Evolutionary conservation across 2,329 filamentous ascomycete species (phyloP), one percentile per base, ranked within the genome.

Genomic region (Trichoderma semiorbis): DNA sequence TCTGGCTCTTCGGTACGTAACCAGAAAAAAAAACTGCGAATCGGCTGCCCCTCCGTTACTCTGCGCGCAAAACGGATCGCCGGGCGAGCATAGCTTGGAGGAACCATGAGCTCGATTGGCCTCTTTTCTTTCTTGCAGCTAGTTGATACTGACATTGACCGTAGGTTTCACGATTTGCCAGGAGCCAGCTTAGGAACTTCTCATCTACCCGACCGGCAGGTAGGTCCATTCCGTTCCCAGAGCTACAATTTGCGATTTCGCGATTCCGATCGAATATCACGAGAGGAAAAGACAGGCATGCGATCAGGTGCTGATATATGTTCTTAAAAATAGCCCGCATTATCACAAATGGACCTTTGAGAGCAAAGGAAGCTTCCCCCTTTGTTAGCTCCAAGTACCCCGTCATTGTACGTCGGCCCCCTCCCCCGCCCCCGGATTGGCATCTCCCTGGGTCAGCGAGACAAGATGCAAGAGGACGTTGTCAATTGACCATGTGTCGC

Each of bases 331-430:
- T 74, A 94, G 93, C 94, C 79, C 91, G 92, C 82, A 93, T 98
- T 81, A 93, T 97, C 82, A 91, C 92, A 78, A 95, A 92, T 83
- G 89, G 91, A 77, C 93, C 93, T 76, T 88, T 98, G 76, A 91
- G 94, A 82, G 96, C 95, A 72, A 97, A 97, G 87, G 95, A 98
- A 86, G 95, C 95, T 36, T 93, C 93, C 74, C 91, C 93, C 62
- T 93, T 93, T 80, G 89, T 97, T 78, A 93, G 91, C 83, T 91
- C 88, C 83, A 96, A 97, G 84, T 98, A 99, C 83, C 93, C 94
- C 65, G 93, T 99, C 78, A 95, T 99, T 83, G 92, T 93, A 89
- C 83, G 92, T 69, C 16, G 39, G 30, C n/a, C 93, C 89, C 83
- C 92, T 36, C 55, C 64, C 58, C 61, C 47, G 53, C 6, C 12